These are phyloP conservation scores for Phytophthora cactorum DNA, from an alignment of 352 stramenopile genomes.

Conservation along the genomic window DNA sequence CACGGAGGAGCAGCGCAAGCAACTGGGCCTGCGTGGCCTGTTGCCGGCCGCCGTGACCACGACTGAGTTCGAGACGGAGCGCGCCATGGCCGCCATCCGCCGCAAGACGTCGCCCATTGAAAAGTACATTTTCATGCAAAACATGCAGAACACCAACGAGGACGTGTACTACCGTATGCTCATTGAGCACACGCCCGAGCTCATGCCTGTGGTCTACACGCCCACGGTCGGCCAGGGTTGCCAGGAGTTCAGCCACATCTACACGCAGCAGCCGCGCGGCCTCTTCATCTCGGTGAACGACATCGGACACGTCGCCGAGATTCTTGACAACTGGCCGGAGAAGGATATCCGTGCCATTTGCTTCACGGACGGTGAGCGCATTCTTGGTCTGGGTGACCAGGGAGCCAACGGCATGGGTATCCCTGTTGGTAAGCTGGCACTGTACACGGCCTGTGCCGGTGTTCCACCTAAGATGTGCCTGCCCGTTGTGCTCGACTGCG, in stretches of 20 bases:
- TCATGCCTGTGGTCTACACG: slow-evolving; percentile 98
- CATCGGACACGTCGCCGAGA: slow-evolving; percentile 82
- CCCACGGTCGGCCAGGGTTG: slow-evolving; percentile 95
- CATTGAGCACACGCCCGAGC: slow-evolving; percentile 88
- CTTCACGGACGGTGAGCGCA: slow-evolving; percentile 96
- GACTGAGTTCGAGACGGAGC: slow-evolving; percentile 89
- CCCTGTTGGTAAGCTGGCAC: slow-evolving; percentile 94
- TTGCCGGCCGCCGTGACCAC: slow-evolving; percentile 86
- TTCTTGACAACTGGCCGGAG: slow-evolving; percentile 96
- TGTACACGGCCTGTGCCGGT: slow-evolving; percentile 95
- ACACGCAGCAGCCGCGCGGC: slow-evolving; percentile 85
- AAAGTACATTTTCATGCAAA: slow-evolving; percentile 95
- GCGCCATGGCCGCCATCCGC: slow-evolving; percentile 88
- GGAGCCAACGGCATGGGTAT: slow-evolving; percentile 93
- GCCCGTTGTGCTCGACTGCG: slow-evolving; percentile 95
- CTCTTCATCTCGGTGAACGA: slow-evolving; percentile 94
- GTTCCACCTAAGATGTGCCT: slow-evolving; percentile 94
- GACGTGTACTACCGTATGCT: slow-evolving; percentile 94
- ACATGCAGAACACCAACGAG: slow-evolving; percentile 91
- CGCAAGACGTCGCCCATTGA: slow-evolving; percentile 86
- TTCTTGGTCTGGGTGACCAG: slow-evolving; percentile 96
- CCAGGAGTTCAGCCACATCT: slow-evolving; percentile 92
- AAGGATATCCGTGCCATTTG: slow-evolving; percentile 97
- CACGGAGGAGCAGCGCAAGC: slow-evolving; percentile 87
- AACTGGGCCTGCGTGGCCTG: slow-evolving; percentile 91